A percentile compares a stretch with the other conserved stretches of the same genome.
phyloP scores from a whole-genome alignment of 164 flowering plant species.

The Santalum album region DNA sequence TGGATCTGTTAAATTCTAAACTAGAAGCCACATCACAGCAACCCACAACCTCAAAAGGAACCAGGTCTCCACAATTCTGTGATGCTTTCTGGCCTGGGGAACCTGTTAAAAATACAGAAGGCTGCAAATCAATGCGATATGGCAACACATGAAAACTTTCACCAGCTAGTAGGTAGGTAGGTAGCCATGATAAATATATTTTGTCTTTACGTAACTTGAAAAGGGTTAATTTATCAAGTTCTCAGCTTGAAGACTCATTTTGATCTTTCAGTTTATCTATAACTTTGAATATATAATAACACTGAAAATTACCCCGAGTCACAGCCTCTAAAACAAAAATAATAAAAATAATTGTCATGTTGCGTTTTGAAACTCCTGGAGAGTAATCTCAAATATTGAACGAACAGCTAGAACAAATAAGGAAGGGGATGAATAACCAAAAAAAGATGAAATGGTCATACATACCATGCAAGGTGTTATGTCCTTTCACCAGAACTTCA shows the following conservation, averaged over 20 bases:
- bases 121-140: conserved; percentile 1
- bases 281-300: too few relatives aligned
- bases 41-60: conserved; percentile 10
- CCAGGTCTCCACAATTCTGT: conserved; percentile 13
- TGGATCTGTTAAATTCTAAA: conserved; percentile 8
- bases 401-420: too few relatives aligned
- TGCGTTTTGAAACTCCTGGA: too few relatives aligned
- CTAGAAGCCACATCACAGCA: conserved; percentile 9
- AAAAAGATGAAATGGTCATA: neutral
- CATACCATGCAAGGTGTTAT: conserved; percentile 16
- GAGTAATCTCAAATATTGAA: too few relatives aligned
- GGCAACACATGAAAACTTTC: neutral
- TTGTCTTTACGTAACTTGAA: too few relatives aligned
- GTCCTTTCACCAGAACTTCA: conserved; percentile 12
- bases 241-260: too few relatives aligned
- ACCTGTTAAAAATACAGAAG: conserved; percentile 12
- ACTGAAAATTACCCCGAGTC: too few relatives aligned
- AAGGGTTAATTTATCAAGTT: too few relatives aligned
- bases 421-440: neutral
- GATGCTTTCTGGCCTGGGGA: conserved; percentile 5
- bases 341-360: too few relatives aligned
- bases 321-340: too few relatives aligned
- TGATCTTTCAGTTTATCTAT: too few relatives aligned
- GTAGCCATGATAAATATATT: too few relatives aligned
- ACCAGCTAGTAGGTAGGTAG: neutral